Conservation (phyloP, 176 grass and related monocot genomes). For the Oryza glumipatula region DNA sequence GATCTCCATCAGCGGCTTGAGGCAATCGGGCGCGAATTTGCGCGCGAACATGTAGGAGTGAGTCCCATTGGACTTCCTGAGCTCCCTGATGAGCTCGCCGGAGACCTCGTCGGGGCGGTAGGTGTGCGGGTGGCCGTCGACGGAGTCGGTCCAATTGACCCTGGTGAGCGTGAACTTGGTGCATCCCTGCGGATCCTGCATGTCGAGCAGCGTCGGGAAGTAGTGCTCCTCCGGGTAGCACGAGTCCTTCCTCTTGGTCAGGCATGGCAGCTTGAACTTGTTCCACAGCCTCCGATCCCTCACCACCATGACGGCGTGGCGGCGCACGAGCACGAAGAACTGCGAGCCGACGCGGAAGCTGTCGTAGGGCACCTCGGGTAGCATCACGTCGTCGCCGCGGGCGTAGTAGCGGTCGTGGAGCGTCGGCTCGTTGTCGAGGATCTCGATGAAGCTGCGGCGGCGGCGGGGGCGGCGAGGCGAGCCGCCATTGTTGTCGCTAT, state of each 20-base stretch:
- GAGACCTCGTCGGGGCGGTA: slow-evolving; percentile 73
- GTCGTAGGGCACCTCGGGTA: slow-evolving; percentile 85
- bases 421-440: slow-evolving; percentile 68
- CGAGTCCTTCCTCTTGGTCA: slow-evolving; percentile 53
- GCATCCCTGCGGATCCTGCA: slow-evolving; percentile 82
- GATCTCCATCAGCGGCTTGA: slow-evolving; percentile 69
- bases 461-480: slow-evolving; percentile 8
- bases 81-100: slow-evolving; percentile 58
- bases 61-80: slow-evolving; percentile 84
- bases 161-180: slow-evolving; percentile 83
- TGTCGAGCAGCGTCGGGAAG: slow-evolving; percentile 91
- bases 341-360: slow-evolving; percentile 83
- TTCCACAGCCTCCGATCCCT: slow-evolving; percentile 88
- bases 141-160: slow-evolving; percentile 84
- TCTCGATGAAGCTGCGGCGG: slow-evolving; percentile 92
- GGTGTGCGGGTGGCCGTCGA: slow-evolving; percentile 75
- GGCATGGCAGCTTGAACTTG: slow-evolving; percentile 88
- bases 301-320: slow-evolving; percentile 82
- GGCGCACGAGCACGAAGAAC: slow-evolving; percentile 80
- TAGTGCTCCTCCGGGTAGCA: slow-evolving; percentile 99
- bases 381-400: slow-evolving; percentile 76
- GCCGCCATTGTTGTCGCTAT: slow-evolving; percentile 9
- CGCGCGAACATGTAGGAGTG: slow-evolving; percentile 86
- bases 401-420: slow-evolving; percentile 79
- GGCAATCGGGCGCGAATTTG: slow-evolving; percentile 66